Evolutionary conservation across 345 rosid species (phyloP).

Genomic region (Pugionium dolabratum): DNA sequence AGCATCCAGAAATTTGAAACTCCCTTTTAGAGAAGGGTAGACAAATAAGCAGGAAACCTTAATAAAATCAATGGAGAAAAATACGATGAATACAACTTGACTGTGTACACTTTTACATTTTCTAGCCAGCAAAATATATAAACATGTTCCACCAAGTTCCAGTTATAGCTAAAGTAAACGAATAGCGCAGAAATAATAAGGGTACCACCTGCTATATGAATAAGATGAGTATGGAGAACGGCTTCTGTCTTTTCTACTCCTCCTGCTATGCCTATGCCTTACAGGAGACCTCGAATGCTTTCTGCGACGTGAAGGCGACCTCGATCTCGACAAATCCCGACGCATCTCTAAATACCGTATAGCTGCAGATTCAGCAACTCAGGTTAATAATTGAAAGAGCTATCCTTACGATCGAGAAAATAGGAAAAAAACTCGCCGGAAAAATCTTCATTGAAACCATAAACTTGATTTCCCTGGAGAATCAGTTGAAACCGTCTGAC

Average conservation of each 20-base stretch:
- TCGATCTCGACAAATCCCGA: constrained; percentile 67
- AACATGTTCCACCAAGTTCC: constrained; percentile 41
- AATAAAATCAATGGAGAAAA: constrained; percentile 23
- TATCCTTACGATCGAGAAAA: not conserved
- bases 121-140: constrained; percentile 34
- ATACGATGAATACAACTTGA: constrained; percentile 38
- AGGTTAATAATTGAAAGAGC: not conserved
- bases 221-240: constrained; percentile 73
- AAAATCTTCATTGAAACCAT: too few relatives aligned
- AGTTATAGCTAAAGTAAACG: constrained; percentile 27
- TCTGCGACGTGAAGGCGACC: constrained; percentile 73
- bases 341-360: constrained; percentile 53
- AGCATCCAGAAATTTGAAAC: constrained; percentile 18
- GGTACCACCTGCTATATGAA: constrained; percentile 89
- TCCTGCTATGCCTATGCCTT: constrained; percentile 67
- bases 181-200: not conserved
- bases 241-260: constrained; percentile 81
- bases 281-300: constrained; percentile 73
- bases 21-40: not conserved
- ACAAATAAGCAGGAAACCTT: not conserved
- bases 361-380: too few relatives aligned
- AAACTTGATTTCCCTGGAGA: not conserved
- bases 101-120: constrained; percentile 33
- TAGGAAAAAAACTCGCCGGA: too few relatives aligned
- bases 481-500: not conserved